Evolutionary conservation across 768 basidiomycete species (phyloP).

Genomic region (Lepiota venenata): DNA sequence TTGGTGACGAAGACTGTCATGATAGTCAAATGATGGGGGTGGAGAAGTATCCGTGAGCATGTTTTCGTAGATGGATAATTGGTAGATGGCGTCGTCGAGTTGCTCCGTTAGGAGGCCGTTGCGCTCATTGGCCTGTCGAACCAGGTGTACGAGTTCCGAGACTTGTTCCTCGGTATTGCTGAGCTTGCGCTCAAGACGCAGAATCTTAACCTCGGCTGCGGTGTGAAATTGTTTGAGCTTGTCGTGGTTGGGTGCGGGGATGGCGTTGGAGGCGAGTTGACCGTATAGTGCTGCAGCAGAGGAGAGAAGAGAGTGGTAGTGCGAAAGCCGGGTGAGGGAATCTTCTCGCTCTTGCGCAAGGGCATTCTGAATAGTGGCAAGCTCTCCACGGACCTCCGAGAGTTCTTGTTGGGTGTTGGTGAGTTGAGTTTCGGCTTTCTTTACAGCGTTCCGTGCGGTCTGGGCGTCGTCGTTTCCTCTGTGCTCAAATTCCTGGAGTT

Average conservation of each 20-base stretch:
- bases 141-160: constrained; percentile 56
- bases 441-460: constrained; percentile 28
- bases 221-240: constrained; percentile 38
- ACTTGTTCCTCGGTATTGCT: constrained; percentile 68
- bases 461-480: constrained; percentile 38
- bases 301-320: constrained; percentile 40
- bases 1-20: constrained; percentile 14
- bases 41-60: background rate
- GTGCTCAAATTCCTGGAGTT: constrained; percentile 37
- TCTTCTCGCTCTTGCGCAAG: constrained; percentile 38
- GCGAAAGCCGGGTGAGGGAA: constrained; percentile 48
- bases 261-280: constrained; percentile 41
- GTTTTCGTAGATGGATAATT: constrained; percentile 25
- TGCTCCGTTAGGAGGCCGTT: constrained; percentile 39
- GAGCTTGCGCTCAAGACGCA: constrained; percentile 57
- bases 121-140: constrained; percentile 54
- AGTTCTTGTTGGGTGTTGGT: constrained; percentile 33
- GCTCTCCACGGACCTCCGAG: constrained; percentile 26
- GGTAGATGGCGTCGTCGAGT: constrained; percentile 29
- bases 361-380: constrained; percentile 27
- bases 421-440: constrained; percentile 34
- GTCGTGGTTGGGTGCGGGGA: constrained; percentile 31
- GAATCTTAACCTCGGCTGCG: constrained; percentile 29
- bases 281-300: constrained; percentile 54
- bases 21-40: background rate